These are phyloP conservation scores for Talaromyces trachyspermus DNA, from an alignment of 495 filamentous ascomycete genomes.

Conservation along the genomic window DNA sequence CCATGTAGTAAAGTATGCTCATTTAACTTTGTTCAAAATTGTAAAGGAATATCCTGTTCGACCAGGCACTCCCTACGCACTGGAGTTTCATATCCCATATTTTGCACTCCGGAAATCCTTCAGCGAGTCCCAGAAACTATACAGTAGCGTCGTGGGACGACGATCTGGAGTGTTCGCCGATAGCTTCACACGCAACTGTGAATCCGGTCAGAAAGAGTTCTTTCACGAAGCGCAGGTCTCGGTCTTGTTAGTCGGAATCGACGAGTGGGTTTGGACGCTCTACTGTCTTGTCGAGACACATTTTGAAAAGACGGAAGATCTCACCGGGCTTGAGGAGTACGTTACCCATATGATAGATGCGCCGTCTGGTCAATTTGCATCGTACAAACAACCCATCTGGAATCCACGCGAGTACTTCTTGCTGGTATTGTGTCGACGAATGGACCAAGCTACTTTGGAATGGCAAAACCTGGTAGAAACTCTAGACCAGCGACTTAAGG, in stretches of 20 bases:
- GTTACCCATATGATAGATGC: neutral
- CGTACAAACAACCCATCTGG: neutral
- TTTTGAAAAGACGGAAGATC: neutral
- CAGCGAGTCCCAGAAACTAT: neutral
- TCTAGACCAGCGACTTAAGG: neutral
- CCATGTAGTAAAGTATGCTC: neutral
- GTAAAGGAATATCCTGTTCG: constrained; percentile 3
- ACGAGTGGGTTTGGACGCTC: constrained; percentile 7
- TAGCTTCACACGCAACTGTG: constrained; percentile 1
- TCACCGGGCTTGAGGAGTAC: neutral
- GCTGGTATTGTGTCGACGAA: constrained; percentile 1
- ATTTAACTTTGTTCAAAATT: neutral
- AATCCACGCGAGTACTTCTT: constrained; percentile 6
- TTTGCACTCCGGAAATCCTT: constrained; percentile 3
- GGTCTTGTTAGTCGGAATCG: neutral
- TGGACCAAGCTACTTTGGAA: constrained; percentile 2
- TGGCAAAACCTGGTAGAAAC: constrained; percentile 5
- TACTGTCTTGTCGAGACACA: constrained; percentile 3
- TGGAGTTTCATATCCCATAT: constrained; percentile 5
- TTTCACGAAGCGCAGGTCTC: constrained; percentile 3
- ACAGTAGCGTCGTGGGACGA: constrained; percentile 2
- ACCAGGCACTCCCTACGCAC: neutral
- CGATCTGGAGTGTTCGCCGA: neutral
- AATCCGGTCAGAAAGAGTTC: constrained; percentile 1
- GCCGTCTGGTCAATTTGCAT: neutral